Percentiles rank a stretch among this genome's conserved stretches.
Evolutionary conservation across 2,329 filamentous ascomycete species (phyloP).

Genomic region (Aspergillus sp.): DNA sequence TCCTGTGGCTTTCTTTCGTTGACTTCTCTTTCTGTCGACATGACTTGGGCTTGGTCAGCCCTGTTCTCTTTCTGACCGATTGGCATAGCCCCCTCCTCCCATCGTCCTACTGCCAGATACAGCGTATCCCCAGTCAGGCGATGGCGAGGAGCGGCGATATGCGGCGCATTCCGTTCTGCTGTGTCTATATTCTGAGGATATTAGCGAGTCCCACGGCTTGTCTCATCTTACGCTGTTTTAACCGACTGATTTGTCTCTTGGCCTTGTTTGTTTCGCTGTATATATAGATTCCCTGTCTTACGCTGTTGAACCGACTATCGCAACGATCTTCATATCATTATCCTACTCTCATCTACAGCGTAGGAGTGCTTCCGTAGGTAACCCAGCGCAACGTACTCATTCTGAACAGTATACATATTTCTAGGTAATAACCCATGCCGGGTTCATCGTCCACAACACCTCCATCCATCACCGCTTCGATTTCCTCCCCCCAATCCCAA

Average conservation of each 20-base stretch:
- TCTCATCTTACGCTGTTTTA: background rate
- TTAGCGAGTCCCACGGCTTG: slow-evolving; percentile 1
- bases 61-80: background rate
- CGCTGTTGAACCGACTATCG: background rate
- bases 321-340: background rate
- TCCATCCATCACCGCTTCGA: slow-evolving; percentile 30
- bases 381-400: background rate
- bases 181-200: slow-evolving; percentile 1
- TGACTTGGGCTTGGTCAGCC: background rate
- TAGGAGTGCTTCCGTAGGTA: slow-evolving; percentile 59
- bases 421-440: no score
- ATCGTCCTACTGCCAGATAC: background rate
- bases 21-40: background rate
- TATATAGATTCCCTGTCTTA: slow-evolving; percentile 5
- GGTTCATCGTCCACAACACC: background rate
- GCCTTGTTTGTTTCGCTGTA: background rate
- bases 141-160: no score
- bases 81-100: background rate
- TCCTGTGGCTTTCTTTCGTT: background rate
- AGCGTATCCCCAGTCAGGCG: background rate
- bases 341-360: slow-evolving; percentile 48
- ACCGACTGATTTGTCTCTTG: background rate
- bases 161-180: background rate
- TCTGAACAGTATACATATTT: background rate
- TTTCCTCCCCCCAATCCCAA: slow-evolving; percentile 69